phyloP scores from a whole-genome alignment of 1,139 yeast species.

The Lodderomyces oxycetoniae region DNA sequence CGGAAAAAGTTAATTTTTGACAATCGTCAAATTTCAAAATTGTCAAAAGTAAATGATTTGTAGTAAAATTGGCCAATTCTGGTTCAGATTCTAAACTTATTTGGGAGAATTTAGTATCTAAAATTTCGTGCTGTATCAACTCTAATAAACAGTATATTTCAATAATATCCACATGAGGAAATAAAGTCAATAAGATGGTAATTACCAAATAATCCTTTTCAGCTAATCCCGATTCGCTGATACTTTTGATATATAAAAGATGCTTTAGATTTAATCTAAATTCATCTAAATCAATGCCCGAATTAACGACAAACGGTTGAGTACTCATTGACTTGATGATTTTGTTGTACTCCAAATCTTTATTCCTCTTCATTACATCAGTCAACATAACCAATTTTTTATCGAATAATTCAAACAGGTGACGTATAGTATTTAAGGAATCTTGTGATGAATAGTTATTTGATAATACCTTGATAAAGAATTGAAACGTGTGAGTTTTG shows the following conservation, averaged over 20 bases:
- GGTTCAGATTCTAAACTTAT: conserved; percentile 19
- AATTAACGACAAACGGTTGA: conserved; percentile 31
- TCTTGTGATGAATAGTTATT: conserved; percentile 16
- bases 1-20: background rate
- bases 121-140: conserved; percentile 30
- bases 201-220: conserved; percentile 39
- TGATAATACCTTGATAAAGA: conserved; percentile 25
- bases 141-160: conserved; percentile 32
- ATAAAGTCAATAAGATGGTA: conserved; percentile 33
- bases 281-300: conserved; percentile 19
- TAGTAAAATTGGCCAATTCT: background rate
- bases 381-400: conserved; percentile 24
- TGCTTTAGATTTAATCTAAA: conserved; percentile 26
- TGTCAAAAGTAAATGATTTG: background rate
- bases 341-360: conserved; percentile 33
- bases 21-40: background rate
- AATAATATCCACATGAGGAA: conserved; percentile 21
- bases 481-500: conserved; percentile 19
- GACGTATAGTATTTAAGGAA: conserved; percentile 15
- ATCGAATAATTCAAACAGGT: conserved; percentile 20
- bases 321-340: conserved; percentile 22
- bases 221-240: conserved; percentile 34
- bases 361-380: conserved; percentile 24
- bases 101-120: conserved; percentile 25
- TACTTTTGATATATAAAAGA: conserved; percentile 35